Evolutionary conservation across 257 asterid genomes (phyloP).

Genomic region (Euphrasia confusa): DNA sequence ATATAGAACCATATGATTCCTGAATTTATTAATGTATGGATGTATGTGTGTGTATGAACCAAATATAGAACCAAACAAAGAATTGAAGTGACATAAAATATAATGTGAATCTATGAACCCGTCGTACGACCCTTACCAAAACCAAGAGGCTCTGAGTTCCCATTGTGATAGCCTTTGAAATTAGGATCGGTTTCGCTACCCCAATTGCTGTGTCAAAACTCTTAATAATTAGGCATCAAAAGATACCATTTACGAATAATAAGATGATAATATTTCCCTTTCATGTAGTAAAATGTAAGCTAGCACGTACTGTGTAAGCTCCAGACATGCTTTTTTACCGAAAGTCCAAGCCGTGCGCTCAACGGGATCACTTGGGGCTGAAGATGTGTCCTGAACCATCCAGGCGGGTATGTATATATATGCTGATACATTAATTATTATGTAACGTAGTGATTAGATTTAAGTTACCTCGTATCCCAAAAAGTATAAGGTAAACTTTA

Average conservation of each 20-base stretch:
- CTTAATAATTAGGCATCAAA: constrained; percentile 1
- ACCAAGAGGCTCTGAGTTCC: constrained; percentile 92
- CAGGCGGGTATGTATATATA: neutral
- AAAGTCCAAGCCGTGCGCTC: constrained; percentile 86
- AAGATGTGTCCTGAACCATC: constrained; percentile 55
- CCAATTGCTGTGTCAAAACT: constrained; percentile 60
- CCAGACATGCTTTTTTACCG: constrained; percentile 65
- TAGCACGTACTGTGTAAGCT: constrained; percentile 75
- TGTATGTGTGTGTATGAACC: too few species aligned
- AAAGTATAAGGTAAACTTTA: constrained; percentile 77
- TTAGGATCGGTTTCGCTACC: constrained; percentile 85
- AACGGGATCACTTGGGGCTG: constrained; percentile 65
- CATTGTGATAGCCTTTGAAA: constrained; percentile 80
- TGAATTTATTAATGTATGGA: too few species aligned
- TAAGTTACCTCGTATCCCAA: constrained; percentile 74
- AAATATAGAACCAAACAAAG: too few species aligned
- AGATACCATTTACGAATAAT: neutral
- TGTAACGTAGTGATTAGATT: neutral
- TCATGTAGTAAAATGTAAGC: constrained; percentile 11
- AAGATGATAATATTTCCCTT: neutral
- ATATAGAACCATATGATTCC: too few species aligned
- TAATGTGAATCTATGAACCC: too few species aligned
- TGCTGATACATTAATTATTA: neutral
- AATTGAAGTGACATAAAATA: too few species aligned
- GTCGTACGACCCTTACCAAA: constrained; percentile 43